These are phyloP conservation scores for Podila epicladia DNA, from an alignment of 192 early-diverging fungal species.

Conservation along the genomic window DNA sequence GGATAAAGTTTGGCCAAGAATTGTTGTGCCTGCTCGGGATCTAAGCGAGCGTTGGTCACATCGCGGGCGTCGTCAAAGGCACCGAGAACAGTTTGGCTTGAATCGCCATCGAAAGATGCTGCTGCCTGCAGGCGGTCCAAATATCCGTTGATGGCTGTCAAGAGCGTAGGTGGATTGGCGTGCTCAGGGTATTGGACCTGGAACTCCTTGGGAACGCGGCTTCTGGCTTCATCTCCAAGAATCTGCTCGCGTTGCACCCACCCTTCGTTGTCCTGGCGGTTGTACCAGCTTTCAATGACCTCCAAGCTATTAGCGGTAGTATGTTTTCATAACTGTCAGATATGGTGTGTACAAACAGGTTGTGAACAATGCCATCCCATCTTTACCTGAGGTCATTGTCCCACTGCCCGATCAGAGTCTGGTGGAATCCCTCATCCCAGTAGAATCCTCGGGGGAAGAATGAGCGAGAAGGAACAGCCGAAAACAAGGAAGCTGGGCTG, in stretches of 20 bases:
- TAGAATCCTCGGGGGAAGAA: constrained; percentile 98
- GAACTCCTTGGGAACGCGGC: constrained; percentile 89
- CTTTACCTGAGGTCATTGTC: constrained; percentile 82
- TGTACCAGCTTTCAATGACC: constrained; percentile 81
- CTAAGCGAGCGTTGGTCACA: constrained; percentile 53
- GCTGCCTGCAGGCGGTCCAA: constrained; percentile 63
- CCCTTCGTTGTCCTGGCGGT: constrained; percentile 80
- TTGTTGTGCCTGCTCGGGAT: constrained; percentile 52
- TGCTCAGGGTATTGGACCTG: constrained; percentile 92
- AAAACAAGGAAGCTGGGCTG: constrained; percentile 77
- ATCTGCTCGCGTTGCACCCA: constrained; percentile 98
- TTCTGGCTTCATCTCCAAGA: constrained; percentile 90
- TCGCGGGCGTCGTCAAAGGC: constrained; percentile 1
- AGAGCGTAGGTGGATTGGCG: constrained; percentile 92
- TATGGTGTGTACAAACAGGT: background rate
- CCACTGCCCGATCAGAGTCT: constrained; percentile 85
- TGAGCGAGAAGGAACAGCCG: constrained; percentile 85
- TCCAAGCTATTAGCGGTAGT: constrained; percentile 67
- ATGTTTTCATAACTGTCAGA: background rate
- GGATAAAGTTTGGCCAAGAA: constrained; percentile 67
- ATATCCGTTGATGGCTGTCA: constrained; percentile 74
- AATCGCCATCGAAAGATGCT: background rate
- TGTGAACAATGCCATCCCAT: background rate
- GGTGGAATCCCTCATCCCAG: constrained; percentile 97
- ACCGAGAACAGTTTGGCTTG: constrained; percentile 1